Conservation (phyloP, 2,329 filamentous ascomycete genomes). For the Thyridium curvatum region DNA sequence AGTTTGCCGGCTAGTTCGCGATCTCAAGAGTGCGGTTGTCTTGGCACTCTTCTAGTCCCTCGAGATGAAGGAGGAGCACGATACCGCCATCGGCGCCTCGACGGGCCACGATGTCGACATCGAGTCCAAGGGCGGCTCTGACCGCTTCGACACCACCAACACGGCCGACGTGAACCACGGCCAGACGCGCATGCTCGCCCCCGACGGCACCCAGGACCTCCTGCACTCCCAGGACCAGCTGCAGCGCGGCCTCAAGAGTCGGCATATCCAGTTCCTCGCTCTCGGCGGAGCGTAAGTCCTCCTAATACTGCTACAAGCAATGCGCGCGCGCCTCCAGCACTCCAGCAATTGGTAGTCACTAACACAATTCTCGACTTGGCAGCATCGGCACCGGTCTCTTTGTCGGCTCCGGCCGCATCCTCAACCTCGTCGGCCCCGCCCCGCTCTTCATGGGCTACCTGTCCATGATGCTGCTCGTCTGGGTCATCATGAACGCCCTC, state of each 20-base stretch:
- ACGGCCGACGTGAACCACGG: neutral
- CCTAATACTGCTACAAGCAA: too few relatives aligned
- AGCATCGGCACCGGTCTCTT: conserved; percentile 21
- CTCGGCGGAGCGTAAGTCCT: conserved; percentile 16
- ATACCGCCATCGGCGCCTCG: neutral
- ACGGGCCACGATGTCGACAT: neutral
- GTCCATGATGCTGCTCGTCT: conserved; percentile 47
- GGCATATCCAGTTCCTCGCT: conserved; percentile 28
- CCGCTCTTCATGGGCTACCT: conserved; percentile 66
- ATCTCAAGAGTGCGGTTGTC: neutral
- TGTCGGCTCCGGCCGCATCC: conserved; percentile 16
- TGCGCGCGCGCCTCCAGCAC: neutral
- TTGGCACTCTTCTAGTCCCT: too few relatives aligned
- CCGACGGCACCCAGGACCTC: conserved; percentile 12
- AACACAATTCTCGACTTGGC: neutral
- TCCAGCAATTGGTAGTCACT: neutral
- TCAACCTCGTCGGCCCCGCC: conserved; percentile 45
- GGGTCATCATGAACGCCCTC: conserved; percentile 47
- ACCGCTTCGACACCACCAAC: neutral
- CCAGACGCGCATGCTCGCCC: neutral
- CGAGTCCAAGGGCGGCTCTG: conserved; percentile 2
- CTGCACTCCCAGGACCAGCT: conserved; percentile 21
- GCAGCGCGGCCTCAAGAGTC: conserved; percentile 21
- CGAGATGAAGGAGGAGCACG: too few relatives aligned
- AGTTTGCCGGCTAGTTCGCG: too few relatives aligned